A percentile compares a stretch with the other conserved stretches of the same genome.
Evolutionary conservation across 768 basidiomycete species (phyloP).

Genomic region (Lanmaoa rubissima): DNA sequence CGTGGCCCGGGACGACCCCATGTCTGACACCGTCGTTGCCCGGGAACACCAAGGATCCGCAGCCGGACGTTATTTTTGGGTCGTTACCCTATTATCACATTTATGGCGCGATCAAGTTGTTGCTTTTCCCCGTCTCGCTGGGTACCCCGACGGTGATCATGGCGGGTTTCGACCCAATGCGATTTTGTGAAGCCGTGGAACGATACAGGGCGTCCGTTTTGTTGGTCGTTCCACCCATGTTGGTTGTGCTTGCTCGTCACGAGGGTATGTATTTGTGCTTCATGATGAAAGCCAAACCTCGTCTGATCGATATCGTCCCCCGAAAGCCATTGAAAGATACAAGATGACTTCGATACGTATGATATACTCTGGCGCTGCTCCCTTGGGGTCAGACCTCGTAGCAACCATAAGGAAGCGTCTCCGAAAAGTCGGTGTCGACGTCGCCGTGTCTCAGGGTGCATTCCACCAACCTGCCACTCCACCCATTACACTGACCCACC

Average conservation of each 20-base stretch:
- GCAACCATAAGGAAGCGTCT: slow-evolving; percentile 43
- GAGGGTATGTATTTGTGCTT: slow-evolving; percentile 45
- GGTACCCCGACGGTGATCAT: slow-evolving; percentile 58
- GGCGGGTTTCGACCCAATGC: slow-evolving; percentile 66
- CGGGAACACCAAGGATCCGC: neutral
- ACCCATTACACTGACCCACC: neutral
- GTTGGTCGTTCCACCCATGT: slow-evolving; percentile 79
- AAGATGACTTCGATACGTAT: slow-evolving; percentile 58
- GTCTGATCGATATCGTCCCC: neutral
- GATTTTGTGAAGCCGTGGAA: slow-evolving; percentile 65
- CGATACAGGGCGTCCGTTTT: slow-evolving; percentile 58
- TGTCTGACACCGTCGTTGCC: slow-evolving; percentile 21
- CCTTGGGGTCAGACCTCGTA: slow-evolving; percentile 64
- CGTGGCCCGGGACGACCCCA: slow-evolving; percentile 41
- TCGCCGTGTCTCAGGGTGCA: slow-evolving; percentile 53
- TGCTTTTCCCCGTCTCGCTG: slow-evolving; percentile 52
- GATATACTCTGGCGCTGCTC: slow-evolving; percentile 78
- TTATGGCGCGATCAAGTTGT: slow-evolving; percentile 58
- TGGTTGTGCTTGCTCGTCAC: slow-evolving; percentile 71
- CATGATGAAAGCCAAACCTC: neutral
- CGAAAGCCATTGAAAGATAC: slow-evolving; percentile 59
- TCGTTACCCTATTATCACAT: slow-evolving; percentile 62
- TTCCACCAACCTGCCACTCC: neutral
- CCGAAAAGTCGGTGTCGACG: slow-evolving; percentile 40
- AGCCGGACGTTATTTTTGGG: slow-evolving; percentile 53